Evolutionary conservation across 768 basidiomycete species (phyloP), one percentile per base, ranked within the genome.

Genomic region (Collybiopsis confluens): DNA sequence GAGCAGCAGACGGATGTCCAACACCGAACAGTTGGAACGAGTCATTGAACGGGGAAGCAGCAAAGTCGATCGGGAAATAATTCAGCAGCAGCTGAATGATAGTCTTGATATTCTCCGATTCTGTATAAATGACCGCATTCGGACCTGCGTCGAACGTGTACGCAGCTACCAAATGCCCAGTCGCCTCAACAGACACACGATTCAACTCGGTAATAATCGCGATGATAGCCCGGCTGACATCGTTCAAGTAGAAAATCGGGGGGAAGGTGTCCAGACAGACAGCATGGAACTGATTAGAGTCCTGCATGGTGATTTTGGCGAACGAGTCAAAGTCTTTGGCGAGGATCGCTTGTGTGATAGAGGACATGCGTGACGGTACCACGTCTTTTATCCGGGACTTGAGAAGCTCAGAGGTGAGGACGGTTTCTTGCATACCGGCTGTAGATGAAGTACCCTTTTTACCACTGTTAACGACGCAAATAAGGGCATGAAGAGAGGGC

Each of bases 81-180:
- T 77, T 73, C 52, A 85, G 70, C 59, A 98, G 78, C 59, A 93
- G 69, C 62, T 82, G 73, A 43, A 93, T 73, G 60, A 99, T 87
- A 68, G 86, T 82, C 59, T 79, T 80, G 63, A 97, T 73, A 70
- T 95, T 83, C 62, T 83, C 78, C 59, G 86, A 76, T 3, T 81
- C 79, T 0, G 93, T 82, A 71, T 98, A 99, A 64, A 99, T 92
- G 66, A 99, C 97, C 2, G 95, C 95, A 70, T 99, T 99, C 13
- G 97, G 97, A 28, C 97, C 97, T 0, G 97, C 97, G 63, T 99
- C 97, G 65, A 89, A 98, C n/a, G 97, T 99, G 71, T 99, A 99
- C 38, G 96, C 97, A 0, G 94, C 97, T 64, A 90, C 85, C 68
- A 83, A 74, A 49, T 81, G 80, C 2, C 76, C 74, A 43, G 68